Conservation (phyloP, 768 basidiomycete species). For the Dioszegia hungarica region DNA sequence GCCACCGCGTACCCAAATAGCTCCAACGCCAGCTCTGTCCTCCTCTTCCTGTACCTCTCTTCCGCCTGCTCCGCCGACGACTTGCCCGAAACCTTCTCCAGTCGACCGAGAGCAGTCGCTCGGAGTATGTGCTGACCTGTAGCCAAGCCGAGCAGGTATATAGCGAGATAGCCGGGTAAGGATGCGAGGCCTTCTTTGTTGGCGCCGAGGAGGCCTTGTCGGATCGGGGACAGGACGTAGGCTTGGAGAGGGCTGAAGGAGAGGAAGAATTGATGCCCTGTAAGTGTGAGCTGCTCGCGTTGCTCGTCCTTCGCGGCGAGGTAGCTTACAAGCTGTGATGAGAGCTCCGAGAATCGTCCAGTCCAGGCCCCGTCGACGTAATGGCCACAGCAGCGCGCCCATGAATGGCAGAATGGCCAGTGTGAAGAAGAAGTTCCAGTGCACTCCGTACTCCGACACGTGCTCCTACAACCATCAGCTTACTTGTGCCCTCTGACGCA, state of each 20-base stretch:
- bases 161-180: slow-evolving; percentile 71
- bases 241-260: slow-evolving; percentile 57
- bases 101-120: background rate
- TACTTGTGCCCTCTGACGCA: background rate
- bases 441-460: slow-evolving; percentile 87
- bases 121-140: slow-evolving; percentile 75
- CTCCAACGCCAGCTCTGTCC: slow-evolving; percentile 68
- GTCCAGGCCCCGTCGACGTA: slow-evolving; percentile 56
- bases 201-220: slow-evolving; percentile 61
- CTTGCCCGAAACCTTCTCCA: background rate
- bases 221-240: slow-evolving; percentile 64
- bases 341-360: slow-evolving; percentile 62
- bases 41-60: slow-evolving; percentile 25
- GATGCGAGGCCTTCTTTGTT: slow-evolving; percentile 93
- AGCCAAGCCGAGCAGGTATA: slow-evolving; percentile 80
- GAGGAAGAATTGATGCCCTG: slow-evolving; percentile 70
- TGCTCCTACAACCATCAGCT: slow-evolving; percentile 63
- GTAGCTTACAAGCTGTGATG: slow-evolving; percentile 54
- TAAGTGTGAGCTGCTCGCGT: too few species aligned
- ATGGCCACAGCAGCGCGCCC: slow-evolving; percentile 64
- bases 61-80: slow-evolving; percentile 12
- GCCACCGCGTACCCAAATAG: slow-evolving; percentile 68
- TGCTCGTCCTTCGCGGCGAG: too few species aligned
- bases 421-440: slow-evolving; percentile 99
- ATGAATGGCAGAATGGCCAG: slow-evolving; percentile 72